Conservation (phyloP, 495 filamentous ascomycete species). For the Penicillium psychrofluorescens region DNA sequence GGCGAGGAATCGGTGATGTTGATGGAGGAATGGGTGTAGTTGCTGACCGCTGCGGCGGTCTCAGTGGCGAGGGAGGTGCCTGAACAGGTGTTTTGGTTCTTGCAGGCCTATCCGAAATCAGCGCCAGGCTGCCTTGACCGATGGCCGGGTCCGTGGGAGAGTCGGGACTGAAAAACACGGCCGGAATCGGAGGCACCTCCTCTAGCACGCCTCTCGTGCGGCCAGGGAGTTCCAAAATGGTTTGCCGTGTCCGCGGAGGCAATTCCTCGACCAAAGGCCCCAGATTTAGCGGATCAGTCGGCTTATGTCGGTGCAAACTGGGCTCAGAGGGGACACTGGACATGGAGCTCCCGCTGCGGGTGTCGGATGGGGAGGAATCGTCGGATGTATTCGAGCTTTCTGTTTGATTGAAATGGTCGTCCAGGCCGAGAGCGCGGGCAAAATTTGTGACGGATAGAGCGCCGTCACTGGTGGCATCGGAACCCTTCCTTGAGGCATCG, state of each 20-base stretch:
- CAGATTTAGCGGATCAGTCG: conserved; percentile 25
- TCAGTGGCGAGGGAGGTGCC: conserved; percentile 10
- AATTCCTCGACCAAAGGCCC: conserved; percentile 32
- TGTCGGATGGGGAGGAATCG: conserved; percentile 56
- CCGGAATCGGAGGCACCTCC: conserved; percentile 29
- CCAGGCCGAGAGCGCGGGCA: conserved; percentile 32
- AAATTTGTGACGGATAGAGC: conserved; percentile 32
- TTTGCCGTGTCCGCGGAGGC: conserved; percentile 12
- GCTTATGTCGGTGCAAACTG: conserved; percentile 25
- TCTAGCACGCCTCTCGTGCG: conserved; percentile 17
- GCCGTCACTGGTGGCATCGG: conserved; percentile 27
- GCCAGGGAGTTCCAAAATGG: conserved; percentile 10
- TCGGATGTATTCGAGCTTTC: conserved; percentile 64
- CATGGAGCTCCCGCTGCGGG: conserved; percentile 62
- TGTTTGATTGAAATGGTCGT: conserved; percentile 33
- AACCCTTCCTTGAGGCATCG: conserved; percentile 15
- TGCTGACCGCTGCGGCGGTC: conserved; percentile 16
- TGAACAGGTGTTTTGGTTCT: background rate
- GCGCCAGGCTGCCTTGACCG: conserved; percentile 33
- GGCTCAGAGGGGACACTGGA: conserved; percentile 49
- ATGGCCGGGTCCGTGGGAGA: conserved; percentile 56
- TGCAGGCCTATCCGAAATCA: conserved; percentile 24
- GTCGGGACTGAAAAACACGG: conserved; percentile 34
- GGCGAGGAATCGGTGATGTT: conserved; percentile 11
- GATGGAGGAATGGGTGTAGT: conserved; percentile 20